Base-by-base conservation (phyloP, 1,139 yeast genomes). In the Saccharomyces uvarum region DNA sequence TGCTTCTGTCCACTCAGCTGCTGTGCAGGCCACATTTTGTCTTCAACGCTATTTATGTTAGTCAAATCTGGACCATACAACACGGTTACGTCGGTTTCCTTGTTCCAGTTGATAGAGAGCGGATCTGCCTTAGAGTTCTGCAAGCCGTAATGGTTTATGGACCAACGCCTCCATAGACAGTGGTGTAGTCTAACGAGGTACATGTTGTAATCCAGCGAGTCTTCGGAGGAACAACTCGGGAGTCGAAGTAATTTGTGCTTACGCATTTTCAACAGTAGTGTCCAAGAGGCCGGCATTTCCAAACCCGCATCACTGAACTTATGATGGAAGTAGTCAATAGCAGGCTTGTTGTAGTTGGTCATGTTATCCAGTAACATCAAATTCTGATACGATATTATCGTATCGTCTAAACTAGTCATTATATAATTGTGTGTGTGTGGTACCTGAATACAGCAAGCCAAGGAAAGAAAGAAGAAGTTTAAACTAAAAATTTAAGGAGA, bases 91-190 rank as follows among this genome's bases (percentile, higher is more conserved):
- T 63, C 66, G 14, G 54, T 60, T 44, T 61, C 66, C 50, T 63
- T 63, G 53, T 63, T 57, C 66, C 66, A 63, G 56, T 63, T 61
- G 49, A 63, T 56, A n/a, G 56, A 52, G 8, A 61, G 52, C 21
- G 66, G 65, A 44, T 63, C 59, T 27, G 57, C 50, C 49, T 54
- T 57, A 27, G 38, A 19, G 33, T 49, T 50, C 2, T 50, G 51
- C 9, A 58, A 38, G n/a, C 54, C 52, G 51, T 50, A 56, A 32
- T 59, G 57, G 27, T 60, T 58, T 49, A 61, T 58, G n/a, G 62
- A 61, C 62, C 65, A 61, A n/a, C 66, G 59, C 47, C 66, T 57
- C 66, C 66, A 63, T 14, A 63, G 57, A 50, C 62, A 57, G 48
- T 63, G 64, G 52, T 62, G 63, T 50, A 63, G 50, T 31, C 66